phyloP scores from a whole-genome alignment of 225 moss, liverwort and hornwort genomes.

The Polytrichum commune region DNA sequence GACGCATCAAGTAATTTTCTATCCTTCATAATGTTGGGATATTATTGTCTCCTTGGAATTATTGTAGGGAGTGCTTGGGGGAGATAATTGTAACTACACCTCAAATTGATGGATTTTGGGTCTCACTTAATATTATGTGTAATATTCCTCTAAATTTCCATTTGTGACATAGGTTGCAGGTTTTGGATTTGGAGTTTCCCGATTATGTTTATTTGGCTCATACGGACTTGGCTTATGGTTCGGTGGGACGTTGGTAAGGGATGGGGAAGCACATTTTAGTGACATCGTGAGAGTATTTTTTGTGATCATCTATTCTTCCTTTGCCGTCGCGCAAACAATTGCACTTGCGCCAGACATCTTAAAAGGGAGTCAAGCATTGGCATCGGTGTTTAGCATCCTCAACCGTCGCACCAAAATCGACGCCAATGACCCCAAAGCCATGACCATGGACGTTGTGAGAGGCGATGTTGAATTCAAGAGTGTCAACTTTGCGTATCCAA shows the following conservation, averaged over 20 bases:
- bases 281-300: constrained; percentile 27
- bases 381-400: constrained; percentile 32
- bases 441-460: constrained; percentile 4
- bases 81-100: too few relatives aligned
- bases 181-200: constrained; percentile 33
- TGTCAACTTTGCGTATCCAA: constrained; percentile 35
- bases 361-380: constrained; percentile 25
- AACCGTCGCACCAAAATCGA: constrained; percentile 33
- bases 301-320: constrained; percentile 30
- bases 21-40: too few relatives aligned
- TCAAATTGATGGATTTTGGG: too few relatives aligned
- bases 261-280: constrained; percentile 16
- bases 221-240: constrained; percentile 46
- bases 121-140: too few relatives aligned
- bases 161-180: constrained; percentile 24
- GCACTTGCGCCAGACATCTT: constrained; percentile 40
- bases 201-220: constrained; percentile 18
- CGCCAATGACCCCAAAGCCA: constrained; percentile 22
- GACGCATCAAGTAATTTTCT: too few relatives aligned
- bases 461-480: constrained; percentile 40
- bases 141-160: too few relatives aligned
- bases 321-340: constrained; percentile 35
- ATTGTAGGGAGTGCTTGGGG: too few relatives aligned
- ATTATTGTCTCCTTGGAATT: too few relatives aligned
- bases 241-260: constrained; percentile 25